Evolutionary conservation across 2,329 filamentous ascomycete genomes (phyloP).

Genomic region (Cladobotryum protrusum): DNA sequence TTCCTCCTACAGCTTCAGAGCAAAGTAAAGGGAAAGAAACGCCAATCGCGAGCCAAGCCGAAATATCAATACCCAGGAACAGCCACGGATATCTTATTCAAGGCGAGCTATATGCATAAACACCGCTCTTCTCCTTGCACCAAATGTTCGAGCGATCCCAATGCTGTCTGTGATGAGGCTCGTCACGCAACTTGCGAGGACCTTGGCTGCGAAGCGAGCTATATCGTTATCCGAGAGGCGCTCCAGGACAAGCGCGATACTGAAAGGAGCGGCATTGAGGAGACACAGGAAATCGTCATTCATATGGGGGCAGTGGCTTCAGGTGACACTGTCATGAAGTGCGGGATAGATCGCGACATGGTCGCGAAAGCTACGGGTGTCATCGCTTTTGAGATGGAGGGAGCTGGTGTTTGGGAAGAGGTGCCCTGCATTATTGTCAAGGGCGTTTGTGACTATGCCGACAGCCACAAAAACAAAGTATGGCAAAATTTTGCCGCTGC

Average conservation of each 20-base stretch:
- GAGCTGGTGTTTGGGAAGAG: constrained; percentile 24
- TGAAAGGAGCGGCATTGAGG: no score
- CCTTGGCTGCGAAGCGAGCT: constrained; percentile 10
- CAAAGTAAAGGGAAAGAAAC: no score
- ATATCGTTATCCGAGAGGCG: constrained; percentile 26
- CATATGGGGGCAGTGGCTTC: constrained; percentile 34
- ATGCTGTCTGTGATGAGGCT: constrained; percentile 12
- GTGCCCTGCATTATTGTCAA: constrained; percentile 31
- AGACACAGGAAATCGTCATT: constrained; percentile 16
- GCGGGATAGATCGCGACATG: constrained; percentile 27
- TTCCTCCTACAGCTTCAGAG: no score
- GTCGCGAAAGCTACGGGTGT: constrained; percentile 21
- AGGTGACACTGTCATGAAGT: constrained; percentile 35
- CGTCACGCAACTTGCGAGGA: constrained; percentile 9
- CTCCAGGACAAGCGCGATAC: constrained; percentile 11
- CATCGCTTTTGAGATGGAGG: constrained; percentile 32
- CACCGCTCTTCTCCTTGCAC: neutral
- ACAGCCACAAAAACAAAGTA: constrained; percentile 32
- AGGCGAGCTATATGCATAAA: no score
- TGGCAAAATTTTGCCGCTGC: constrained; percentile 34
- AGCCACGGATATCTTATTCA: no score
- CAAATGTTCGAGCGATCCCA: neutral
- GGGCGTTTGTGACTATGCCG: constrained; percentile 34
- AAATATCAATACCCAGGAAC: no score
- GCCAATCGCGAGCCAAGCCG: no score